These are phyloP conservation scores for Globisporangium cylindrosporum DNA, from an alignment of 352 stramenopile species.

Conservation along the genomic window DNA sequence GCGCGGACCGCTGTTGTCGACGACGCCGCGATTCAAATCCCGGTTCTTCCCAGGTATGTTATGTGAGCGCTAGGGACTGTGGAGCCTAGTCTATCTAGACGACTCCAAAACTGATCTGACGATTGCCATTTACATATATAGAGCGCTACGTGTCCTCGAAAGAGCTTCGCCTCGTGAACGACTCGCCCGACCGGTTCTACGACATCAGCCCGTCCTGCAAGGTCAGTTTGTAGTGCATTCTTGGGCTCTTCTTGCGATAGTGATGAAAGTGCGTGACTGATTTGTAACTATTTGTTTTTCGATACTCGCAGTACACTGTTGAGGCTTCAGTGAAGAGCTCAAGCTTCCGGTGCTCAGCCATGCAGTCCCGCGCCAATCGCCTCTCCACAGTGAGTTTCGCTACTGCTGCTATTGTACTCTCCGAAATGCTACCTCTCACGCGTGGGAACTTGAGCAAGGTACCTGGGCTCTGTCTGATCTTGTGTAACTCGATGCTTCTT, in stretches of 20 bases:
- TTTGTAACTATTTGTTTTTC: neutral
- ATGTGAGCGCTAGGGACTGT: neutral
- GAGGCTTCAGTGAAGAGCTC: conserved; percentile 61
- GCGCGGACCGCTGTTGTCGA: conserved; percentile 52
- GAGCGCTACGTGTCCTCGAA: conserved; percentile 72
- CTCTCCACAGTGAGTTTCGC: conserved; percentile 43
- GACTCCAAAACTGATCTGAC: neutral
- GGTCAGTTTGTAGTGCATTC: conserved; percentile 15
- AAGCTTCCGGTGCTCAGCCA: conserved; percentile 59
- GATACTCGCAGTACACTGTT: conserved; percentile 47
- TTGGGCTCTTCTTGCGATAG: neutral
- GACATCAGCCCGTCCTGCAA: conserved; percentile 68
- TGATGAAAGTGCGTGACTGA: neutral
- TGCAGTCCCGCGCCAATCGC: conserved; percentile 52
- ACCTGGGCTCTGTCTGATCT: neutral
- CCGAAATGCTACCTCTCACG: neutral
- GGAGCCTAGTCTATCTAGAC: neutral
- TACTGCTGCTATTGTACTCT: neutral
- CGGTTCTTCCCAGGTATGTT: conserved; percentile 51
- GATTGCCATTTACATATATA: conserved; percentile 15
- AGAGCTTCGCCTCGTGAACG: conserved; percentile 47
- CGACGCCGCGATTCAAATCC: conserved; percentile 69
- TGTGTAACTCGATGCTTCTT: neutral
- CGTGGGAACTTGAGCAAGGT: neutral
- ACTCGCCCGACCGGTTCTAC: conserved; percentile 68